Percentiles rank a stretch among this genome's conserved stretches.
Conservation (phyloP, 1,139 yeast species). For the Saccharomyces pastorianus region DNA sequence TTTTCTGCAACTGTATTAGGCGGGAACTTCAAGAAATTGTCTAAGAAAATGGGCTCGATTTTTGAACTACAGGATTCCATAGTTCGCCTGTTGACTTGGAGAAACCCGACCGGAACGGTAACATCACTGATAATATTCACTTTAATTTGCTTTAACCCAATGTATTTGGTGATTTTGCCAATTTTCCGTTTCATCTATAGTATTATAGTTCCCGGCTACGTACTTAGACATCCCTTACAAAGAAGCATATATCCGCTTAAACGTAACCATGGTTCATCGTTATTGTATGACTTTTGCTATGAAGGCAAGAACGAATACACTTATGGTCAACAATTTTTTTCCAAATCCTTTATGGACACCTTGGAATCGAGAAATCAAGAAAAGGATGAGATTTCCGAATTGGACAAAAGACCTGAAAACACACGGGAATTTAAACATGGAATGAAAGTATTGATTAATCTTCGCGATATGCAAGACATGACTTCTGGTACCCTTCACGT, state of each 20-base stretch:
- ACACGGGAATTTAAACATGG: slow-evolving; percentile 27
- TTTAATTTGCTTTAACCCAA: slow-evolving; percentile 60
- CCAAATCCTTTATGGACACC: not conserved
- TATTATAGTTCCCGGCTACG: slow-evolving; percentile 63
- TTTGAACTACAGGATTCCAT: slow-evolving; percentile 51
- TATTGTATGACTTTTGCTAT: slow-evolving; percentile 44
- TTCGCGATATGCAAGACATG: slow-evolving; percentile 43
- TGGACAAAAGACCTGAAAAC: slow-evolving; percentile 5
- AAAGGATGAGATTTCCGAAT: not conserved
- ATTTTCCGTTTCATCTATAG: slow-evolving; percentile 48
- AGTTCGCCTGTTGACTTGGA: slow-evolving; percentile 54
- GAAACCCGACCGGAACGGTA: slow-evolving; percentile 50
- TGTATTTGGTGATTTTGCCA: slow-evolving; percentile 58
- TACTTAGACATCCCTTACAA: slow-evolving; percentile 58
- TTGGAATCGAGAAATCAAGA: not conserved
- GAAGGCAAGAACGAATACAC: slow-evolving; percentile 30
- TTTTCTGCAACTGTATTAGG: slow-evolving; percentile 44
- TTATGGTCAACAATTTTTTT: slow-evolving; percentile 11
- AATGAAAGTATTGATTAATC: slow-evolving; percentile 34
- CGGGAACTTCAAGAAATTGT: slow-evolving; percentile 45
- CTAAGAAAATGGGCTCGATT: slow-evolving; percentile 45
- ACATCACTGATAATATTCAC: slow-evolving; percentile 47
- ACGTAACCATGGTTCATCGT: slow-evolving; percentile 48
- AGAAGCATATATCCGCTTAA: slow-evolving; percentile 39
- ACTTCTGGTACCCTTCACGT: slow-evolving; percentile 48